A percentile compares a stretch with the other conserved stretches of the same genome.
phyloP scores from a whole-genome alignment of 805 yeast species.

The Candida fluviatilis region DNA sequence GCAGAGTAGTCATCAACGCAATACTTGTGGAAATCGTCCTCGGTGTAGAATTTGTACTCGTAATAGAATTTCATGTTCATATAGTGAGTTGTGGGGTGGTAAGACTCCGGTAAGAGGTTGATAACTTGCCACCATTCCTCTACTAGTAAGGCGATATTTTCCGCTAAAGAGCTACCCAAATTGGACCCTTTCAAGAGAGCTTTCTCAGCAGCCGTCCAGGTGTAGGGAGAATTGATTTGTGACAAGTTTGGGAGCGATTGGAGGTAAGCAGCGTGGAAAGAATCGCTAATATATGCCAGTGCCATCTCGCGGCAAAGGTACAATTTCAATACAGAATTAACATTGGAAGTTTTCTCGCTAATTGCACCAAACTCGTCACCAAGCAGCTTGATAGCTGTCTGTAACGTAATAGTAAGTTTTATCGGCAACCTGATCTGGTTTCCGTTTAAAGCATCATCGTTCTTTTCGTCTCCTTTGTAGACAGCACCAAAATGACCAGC shows the following conservation, averaged over 20 bases:
- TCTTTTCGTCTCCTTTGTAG: slow-evolving; percentile 5
- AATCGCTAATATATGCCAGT: slow-evolving; percentile 8
- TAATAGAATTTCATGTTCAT: slow-evolving; percentile 41
- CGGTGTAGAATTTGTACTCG: slow-evolving; percentile 37
- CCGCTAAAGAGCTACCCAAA: slow-evolving; percentile 50
- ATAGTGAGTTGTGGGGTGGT: slow-evolving; percentile 32
- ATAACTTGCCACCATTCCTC: slow-evolving; percentile 59
- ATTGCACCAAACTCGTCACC: slow-evolving; percentile 8
- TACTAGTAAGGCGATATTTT: slow-evolving; percentile 41
- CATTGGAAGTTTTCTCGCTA: slow-evolving; percentile 13
- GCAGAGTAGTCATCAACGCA: slow-evolving; percentile 15
- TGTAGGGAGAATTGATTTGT: slow-evolving; percentile 57
- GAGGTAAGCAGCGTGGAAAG: slow-evolving; percentile 27
- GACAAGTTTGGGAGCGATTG: slow-evolving; percentile 31
- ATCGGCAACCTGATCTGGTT: slow-evolving; percentile 17
- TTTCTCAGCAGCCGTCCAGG: slow-evolving; percentile 56
- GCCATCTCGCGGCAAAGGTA: slow-evolving; percentile 29
- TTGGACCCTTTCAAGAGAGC: slow-evolving; percentile 63
- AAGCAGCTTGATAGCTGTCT: slow-evolving; percentile 21
- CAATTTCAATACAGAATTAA: slow-evolving; percentile 32
- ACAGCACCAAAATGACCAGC: slow-evolving; percentile 24
- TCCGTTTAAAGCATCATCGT: slow-evolving; percentile 5
- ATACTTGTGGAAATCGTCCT: slow-evolving; percentile 30
- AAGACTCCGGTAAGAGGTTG: slow-evolving; percentile 25
- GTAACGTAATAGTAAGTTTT: slow-evolving; percentile 16